Percentiles rank a stretch among this genome's conserved stretches.
Evolutionary conservation across 257 asterid genomes (phyloP).

Genomic region (Solanum microdontum): DNA sequence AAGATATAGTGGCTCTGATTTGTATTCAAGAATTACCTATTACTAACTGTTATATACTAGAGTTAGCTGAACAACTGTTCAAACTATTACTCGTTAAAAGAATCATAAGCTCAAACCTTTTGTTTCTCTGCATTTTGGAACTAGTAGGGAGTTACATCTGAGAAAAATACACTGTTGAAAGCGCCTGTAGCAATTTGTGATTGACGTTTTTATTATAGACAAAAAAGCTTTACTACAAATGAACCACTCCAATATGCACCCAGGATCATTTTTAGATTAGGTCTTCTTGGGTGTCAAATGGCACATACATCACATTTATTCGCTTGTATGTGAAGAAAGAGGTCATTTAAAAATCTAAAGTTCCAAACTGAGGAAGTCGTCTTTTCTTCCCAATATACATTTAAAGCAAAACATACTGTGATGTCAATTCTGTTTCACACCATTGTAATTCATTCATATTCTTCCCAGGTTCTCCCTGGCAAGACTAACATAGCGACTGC

Average conservation of each 20-base stretch:
- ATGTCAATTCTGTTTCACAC: not conserved
- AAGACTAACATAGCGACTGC: not conserved
- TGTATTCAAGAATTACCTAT: not conserved
- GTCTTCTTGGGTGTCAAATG: not conserved
- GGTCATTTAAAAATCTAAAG: not conserved
- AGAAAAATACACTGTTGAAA: not conserved
- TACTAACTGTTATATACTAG: not conserved
- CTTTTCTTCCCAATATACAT: not conserved
- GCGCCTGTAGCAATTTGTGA: not conserved
- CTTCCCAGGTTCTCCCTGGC: not conserved
- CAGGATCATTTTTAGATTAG: not conserved
- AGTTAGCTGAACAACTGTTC: not conserved
- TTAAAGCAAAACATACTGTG: not conserved
- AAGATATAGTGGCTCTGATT: not conserved
- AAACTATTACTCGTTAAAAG: not conserved
- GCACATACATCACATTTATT: not conserved
- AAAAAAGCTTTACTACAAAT: not conserved
- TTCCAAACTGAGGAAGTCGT: not conserved
- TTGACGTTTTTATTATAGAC: not conserved
- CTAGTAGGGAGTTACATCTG: not conserved
- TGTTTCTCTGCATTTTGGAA: not conserved
- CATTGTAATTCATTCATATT: not conserved
- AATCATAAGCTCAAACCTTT: not conserved
- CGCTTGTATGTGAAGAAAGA: not conserved
- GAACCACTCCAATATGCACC: not conserved